Conservation (phyloP, 768 basidiomycete genomes). For the Agrocybe pediades region DNA sequence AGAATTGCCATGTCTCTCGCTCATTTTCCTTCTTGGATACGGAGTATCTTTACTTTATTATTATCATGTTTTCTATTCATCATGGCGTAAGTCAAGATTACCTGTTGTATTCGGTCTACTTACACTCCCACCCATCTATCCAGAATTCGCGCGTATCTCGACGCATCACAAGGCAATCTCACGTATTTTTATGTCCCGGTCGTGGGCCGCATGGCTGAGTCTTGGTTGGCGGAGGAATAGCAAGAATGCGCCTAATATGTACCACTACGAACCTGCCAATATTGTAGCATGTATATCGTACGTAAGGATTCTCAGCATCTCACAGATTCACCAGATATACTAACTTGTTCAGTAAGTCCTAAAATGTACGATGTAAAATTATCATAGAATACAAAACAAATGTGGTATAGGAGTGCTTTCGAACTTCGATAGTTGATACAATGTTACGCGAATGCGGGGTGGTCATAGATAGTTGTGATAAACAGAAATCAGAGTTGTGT, state of each 20-base stretch:
- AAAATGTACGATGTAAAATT: no score
- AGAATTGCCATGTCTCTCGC: conserved; percentile 57
- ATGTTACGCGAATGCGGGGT: conserved; percentile 25
- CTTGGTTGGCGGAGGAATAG: conserved; percentile 48
- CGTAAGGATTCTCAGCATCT: no score
- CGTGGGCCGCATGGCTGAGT: conserved; percentile 66
- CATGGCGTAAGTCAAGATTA: conserved; percentile 51
- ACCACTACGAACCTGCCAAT: not conserved
- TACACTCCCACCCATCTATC: not conserved
- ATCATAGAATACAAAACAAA: conserved; percentile 27
- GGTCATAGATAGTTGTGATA: conserved; percentile 22
- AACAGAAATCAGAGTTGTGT: conserved; percentile 21
- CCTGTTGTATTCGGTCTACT: not conserved
- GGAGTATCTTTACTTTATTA: conserved; percentile 47
- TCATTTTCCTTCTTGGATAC: conserved; percentile 44
- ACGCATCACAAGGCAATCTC: conserved; percentile 53
- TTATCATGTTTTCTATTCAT: conserved; percentile 32
- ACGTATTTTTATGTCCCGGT: conserved; percentile 61
- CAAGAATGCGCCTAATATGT: not conserved
- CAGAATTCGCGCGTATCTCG: conserved; percentile 53
- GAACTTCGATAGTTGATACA: conserved; percentile 31
- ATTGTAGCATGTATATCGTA: no score
- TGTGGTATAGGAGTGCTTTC: conserved; percentile 18
- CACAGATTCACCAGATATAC: no score
- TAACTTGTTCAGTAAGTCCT: no score